A percentile compares a stretch with the other conserved stretches of the same genome.
These are phyloP conservation scores for Cordyceps fumosorosea DNA, from an alignment of 2,329 filamentous ascomycete genomes.

Conservation along the genomic window DNA sequence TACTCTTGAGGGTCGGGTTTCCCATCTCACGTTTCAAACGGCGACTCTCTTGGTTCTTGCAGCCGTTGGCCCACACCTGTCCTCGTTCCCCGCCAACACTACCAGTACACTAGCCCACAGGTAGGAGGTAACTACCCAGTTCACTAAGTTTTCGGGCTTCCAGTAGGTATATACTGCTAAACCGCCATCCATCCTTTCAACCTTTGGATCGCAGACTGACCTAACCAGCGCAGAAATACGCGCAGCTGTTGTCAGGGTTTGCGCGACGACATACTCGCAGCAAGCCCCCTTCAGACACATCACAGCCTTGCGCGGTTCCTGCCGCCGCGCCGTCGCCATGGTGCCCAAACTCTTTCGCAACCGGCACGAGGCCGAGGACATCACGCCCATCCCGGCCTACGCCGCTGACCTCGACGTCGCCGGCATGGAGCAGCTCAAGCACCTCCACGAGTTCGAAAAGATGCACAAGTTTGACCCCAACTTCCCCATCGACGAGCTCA, in stretches of 20 bases:
- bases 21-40: not conserved
- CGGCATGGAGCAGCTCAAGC: constrained; percentile 35
- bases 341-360: constrained; percentile 36
- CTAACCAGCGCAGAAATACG: too few species aligned
- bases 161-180: too few species aligned
- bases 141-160: too few species aligned
- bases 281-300: not conserved
- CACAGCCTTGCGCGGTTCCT: not conserved
- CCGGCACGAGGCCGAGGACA: constrained; percentile 39
- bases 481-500: constrained; percentile 54
- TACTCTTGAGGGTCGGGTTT: too few species aligned
- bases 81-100: not conserved
- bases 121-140: too few species aligned
- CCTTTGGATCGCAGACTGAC: too few species aligned
- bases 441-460: constrained; percentile 51
- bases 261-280: too few species aligned
- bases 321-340: not conserved
- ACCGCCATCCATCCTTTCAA: too few species aligned
- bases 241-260: too few species aligned
- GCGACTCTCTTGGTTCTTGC: not conserved
- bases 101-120: not conserved
- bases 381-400: constrained; percentile 36
- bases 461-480: constrained; percentile 60
- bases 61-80: not conserved
- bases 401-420: constrained; percentile 33